phyloP scores from a whole-genome alignment of 2,329 filamentous ascomycete genomes.

The Aspergillus intermedius region DNA sequence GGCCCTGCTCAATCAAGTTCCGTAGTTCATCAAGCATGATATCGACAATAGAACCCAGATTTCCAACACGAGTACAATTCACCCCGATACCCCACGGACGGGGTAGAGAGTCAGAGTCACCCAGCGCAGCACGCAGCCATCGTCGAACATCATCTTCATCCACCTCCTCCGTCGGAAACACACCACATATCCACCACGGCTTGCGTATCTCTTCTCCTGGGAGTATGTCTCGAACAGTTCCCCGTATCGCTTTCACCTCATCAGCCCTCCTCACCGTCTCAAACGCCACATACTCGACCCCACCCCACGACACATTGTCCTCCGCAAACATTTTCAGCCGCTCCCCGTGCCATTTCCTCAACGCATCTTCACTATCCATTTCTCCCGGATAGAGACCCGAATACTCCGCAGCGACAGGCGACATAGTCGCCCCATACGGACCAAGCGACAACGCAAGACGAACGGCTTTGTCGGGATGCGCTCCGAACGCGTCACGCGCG shows the following conservation, averaged over 20 bases:
- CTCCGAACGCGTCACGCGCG: slow-evolving; percentile 26
- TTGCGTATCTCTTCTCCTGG: slow-evolving; percentile 10
- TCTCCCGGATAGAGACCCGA: slow-evolving; percentile 52
- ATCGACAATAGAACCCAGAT: slow-evolving; percentile 20
- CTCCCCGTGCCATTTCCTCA: slow-evolving; percentile 53
- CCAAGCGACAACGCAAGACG: slow-evolving; percentile 53
- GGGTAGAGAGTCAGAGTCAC: neutral
- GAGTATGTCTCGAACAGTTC: slow-evolving; percentile 28
- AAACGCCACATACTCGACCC: slow-evolving; percentile 53
- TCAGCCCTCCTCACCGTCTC: slow-evolving; percentile 61
- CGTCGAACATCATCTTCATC: slow-evolving; percentile 22
- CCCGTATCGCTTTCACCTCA: slow-evolving; percentile 55
- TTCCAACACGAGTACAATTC: slow-evolving; percentile 52
- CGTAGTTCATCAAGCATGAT: slow-evolving; percentile 31
- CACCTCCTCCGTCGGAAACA: slow-evolving; percentile 52
- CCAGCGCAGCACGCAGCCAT: slow-evolving; percentile 36
- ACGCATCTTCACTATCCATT: slow-evolving; percentile 38
- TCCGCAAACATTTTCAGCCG: slow-evolving; percentile 48
- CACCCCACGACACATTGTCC: slow-evolving; percentile 32
- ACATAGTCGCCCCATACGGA: slow-evolving; percentile 62
- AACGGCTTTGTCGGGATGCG: neutral
- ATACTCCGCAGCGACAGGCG: slow-evolving; percentile 58
- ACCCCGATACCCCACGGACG: slow-evolving; percentile 59
- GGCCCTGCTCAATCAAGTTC: slow-evolving; percentile 30
- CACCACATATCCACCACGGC: slow-evolving; percentile 57